Base-by-base conservation (phyloP, 2,329 filamentous ascomycete species). In the Aaosphaeria arxii region DNA sequence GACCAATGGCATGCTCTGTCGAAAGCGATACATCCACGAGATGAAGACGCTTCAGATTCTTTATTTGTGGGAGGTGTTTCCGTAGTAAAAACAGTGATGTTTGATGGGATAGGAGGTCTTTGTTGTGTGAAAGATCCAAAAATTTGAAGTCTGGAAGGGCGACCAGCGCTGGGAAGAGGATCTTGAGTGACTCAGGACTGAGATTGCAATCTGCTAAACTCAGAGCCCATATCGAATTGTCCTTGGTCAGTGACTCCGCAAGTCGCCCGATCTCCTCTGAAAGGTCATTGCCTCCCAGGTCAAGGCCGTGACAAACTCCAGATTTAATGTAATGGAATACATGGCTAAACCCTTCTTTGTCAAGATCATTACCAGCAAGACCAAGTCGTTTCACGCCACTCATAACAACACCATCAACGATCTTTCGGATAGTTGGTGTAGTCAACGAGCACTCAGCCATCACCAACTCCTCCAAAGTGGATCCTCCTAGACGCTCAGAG, bases 71-170 rank as follows among this genome's bases (percentile, higher is more conserved):
- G 47, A 97, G 77, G 65, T 92, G 94, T 73, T 88, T 89, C 59
- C 94, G 81, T 47, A 97, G 77, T 4, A 90, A 73, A 4, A 81
- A 80, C 32, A 94, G 77, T 2, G 88, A 88, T 61, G 83, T 90
- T n/a, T 88, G 85, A 39, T 86, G 77, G 45, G 84, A 81, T 64
- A 95, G 96, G 11, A 99, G 77, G 17, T 83, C 84, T 31, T 80
- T 87, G 59, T 97, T 97, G 62, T 96, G 90, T 5, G 90, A 96
- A 33, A 99, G 76, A 66, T 97, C 94, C 50, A 99, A 83, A 64
- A 96, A 96, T 17, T 88, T 85, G 64, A 96, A 87, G 54, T 86
- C 82, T 2, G 79, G 78, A 47, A 96, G 74, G 55, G 79, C 83
- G 29, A 81, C 77, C 46, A 97, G 72, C 5, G 83, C 83, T 4